phyloP scores from a whole-genome alignment of 2,329 filamentous ascomycete genomes.

The Aschersonia sp. region DNA sequence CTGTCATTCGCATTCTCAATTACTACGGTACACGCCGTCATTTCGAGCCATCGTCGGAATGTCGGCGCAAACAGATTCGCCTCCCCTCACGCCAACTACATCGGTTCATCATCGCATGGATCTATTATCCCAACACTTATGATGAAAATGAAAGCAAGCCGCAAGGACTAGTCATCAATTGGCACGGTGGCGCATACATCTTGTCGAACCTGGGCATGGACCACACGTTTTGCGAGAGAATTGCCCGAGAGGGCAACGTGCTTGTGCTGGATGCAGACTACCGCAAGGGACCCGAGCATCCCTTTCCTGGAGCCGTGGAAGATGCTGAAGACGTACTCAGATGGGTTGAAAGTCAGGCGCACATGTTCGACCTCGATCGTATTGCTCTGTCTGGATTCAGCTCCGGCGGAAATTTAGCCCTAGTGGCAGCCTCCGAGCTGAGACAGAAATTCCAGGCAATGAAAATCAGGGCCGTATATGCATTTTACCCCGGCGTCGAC shows the following conservation, averaged over 20 bases:
- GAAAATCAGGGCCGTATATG: slow-evolving; percentile 33
- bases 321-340: slow-evolving; percentile 20
- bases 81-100: slow-evolving; percentile 14
- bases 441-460: slow-evolving; percentile 16
- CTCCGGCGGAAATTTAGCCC: slow-evolving; percentile 28
- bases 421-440: slow-evolving; percentile 14
- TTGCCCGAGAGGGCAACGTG: slow-evolving; percentile 13
- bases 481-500: slow-evolving; percentile 25
- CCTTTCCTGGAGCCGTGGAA: slow-evolving; percentile 19
- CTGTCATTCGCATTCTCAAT: slow-evolving; percentile 7
- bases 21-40: slow-evolving; percentile 5
- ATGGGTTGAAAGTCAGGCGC: slow-evolving; percentile 14
- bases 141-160: background rate
- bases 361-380: slow-evolving; percentile 15
- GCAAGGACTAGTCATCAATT: slow-evolving; percentile 19
- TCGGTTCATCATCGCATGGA: slow-evolving; percentile 13
- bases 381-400: slow-evolving; percentile 31
- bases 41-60: slow-evolving; percentile 3
- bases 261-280: slow-evolving; percentile 19
- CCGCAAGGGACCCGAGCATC: slow-evolving; percentile 22
- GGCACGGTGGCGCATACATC: slow-evolving; percentile 18
- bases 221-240: slow-evolving; percentile 18
- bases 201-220: slow-evolving; percentile 23
- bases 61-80: slow-evolving; percentile 5
- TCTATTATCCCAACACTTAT: slow-evolving; percentile 10